These are phyloP conservation scores for Salix purpurea DNA, from an alignment of 345 rosid species.

Conservation along the genomic window DNA sequence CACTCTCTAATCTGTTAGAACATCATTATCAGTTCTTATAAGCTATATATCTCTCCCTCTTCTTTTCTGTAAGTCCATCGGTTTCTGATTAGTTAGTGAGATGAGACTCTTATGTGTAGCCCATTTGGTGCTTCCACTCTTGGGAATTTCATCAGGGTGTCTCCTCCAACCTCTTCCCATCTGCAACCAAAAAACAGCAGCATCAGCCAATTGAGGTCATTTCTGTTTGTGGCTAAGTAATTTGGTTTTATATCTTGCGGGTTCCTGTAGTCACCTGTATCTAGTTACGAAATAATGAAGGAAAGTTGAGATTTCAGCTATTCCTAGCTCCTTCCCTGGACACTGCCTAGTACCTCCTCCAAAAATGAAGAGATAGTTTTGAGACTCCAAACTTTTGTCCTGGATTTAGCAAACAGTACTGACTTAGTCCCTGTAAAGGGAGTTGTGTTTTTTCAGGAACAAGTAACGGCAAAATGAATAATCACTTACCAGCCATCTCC, in stretches of 20 bases:
- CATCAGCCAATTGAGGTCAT: neutral
- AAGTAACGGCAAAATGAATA: neutral
- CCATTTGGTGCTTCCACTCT: conserved; percentile 97
- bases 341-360: conserved; percentile 92
- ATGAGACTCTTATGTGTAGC: conserved; percentile 62
- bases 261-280: conserved; percentile 46
- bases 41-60: conserved; percentile 11
- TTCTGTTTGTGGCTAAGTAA: neutral
- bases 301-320: conserved; percentile 79
- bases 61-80: conserved; percentile 19
- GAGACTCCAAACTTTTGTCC: conserved; percentile 65
- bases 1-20: conserved; percentile 23
- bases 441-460: too few species aligned
- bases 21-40: conserved; percentile 6
- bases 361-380: conserved; percentile 54
- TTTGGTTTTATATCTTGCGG: neutral
- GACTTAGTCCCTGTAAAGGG: neutral
- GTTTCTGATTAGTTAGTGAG: conserved; percentile 27
- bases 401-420: conserved; percentile 11
- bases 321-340: conserved; percentile 93
- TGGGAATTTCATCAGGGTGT: conserved; percentile 68
- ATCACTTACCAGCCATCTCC: conserved; percentile 71
- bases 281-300: conserved; percentile 86
- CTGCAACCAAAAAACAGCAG: conserved; percentile 33
- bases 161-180: conserved; percentile 85